Evolutionary conservation across 495 filamentous ascomycete genomes (phyloP).

Genomic region (Penicillium roqueforti): DNA sequence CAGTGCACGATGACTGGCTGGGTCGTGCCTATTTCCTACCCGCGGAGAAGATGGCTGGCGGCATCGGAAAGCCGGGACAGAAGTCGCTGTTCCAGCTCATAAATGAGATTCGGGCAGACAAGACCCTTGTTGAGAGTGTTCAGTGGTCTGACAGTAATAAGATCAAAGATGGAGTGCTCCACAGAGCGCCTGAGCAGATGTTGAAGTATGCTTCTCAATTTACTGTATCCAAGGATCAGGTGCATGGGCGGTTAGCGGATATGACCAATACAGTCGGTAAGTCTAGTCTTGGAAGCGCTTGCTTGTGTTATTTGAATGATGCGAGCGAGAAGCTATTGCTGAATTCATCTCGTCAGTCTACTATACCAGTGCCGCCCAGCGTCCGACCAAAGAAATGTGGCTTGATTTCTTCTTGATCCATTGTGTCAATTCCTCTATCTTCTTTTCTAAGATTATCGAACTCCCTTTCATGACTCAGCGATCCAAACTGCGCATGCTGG

Average conservation of each 20-base stretch:
- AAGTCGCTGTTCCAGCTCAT: conserved; percentile 57
- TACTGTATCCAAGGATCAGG: conserved; percentile 52
- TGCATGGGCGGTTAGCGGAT: conserved; percentile 67
- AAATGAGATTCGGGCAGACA: conserved; percentile 51
- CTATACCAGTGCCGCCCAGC: conserved; percentile 57
- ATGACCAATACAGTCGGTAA: conserved; percentile 64
- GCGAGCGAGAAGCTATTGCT: neutral
- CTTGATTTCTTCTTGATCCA: conserved; percentile 85
- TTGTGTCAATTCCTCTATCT: conserved; percentile 57
- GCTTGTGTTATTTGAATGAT: neutral
- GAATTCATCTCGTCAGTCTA: conserved; percentile 42
- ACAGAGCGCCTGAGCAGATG: conserved; percentile 59
- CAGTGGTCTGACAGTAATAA: conserved; percentile 56
- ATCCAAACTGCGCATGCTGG: conserved; percentile 62
- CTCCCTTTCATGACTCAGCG: conserved; percentile 26
- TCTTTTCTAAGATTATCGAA: conserved; percentile 52
- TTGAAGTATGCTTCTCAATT: conserved; percentile 56
- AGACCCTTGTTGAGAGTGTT: conserved; percentile 50
- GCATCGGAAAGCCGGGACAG: conserved; percentile 24
- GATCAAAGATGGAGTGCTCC: conserved; percentile 61
- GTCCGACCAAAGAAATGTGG: conserved; percentile 58
- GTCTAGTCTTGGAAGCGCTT: conserved; percentile 11
- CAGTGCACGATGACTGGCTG: conserved; percentile 55
- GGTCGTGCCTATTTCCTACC: conserved; percentile 43
- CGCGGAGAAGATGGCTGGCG: conserved; percentile 49